Conservation (phyloP, 371 early-diverging fungal species). For the Mucor velutinosus region DNA sequence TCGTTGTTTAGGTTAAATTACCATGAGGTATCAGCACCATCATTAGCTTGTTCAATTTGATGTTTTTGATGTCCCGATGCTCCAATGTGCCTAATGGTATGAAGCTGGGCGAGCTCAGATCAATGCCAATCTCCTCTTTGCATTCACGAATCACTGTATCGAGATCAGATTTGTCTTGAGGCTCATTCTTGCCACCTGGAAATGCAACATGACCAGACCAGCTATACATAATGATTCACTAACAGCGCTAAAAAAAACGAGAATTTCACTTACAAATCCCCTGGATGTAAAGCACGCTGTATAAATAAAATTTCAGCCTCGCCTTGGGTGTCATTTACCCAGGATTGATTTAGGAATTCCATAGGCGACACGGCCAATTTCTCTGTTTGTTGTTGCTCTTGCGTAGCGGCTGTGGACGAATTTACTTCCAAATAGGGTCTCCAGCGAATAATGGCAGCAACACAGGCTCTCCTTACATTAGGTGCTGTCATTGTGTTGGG, state of each 20-base stretch:
- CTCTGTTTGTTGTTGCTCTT: background rate
- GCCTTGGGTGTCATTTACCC: slow-evolving; percentile 34
- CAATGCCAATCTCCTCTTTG: slow-evolving; percentile 66
- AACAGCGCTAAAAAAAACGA: background rate
- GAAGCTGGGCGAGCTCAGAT: slow-evolving; percentile 51
- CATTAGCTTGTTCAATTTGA: slow-evolving; percentile 46
- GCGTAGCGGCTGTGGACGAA: background rate
- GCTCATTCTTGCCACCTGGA: slow-evolving; percentile 72
- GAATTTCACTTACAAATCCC: slow-evolving; percentile 52
- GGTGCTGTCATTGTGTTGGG: background rate
- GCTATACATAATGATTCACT: slow-evolving; percentile 15
- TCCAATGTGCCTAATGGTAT: slow-evolving; percentile 59
- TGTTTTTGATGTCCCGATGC: slow-evolving; percentile 56
- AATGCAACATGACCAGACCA: slow-evolving; percentile 78
- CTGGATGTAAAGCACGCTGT: slow-evolving; percentile 58
- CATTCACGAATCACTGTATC: slow-evolving; percentile 71
- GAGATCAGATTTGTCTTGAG: slow-evolving; percentile 57
- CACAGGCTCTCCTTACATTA: slow-evolving; percentile 14
- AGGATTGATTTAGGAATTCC: slow-evolving; percentile 17
- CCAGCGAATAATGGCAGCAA: slow-evolving; percentile 27
- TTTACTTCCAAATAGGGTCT: slow-evolving; percentile 3
- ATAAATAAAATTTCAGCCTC: slow-evolving; percentile 65
- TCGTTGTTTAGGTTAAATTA: slow-evolving; percentile 19
- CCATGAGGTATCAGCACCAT: slow-evolving; percentile 65
- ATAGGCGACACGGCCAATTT: background rate